Evolutionary conservation across 1,284 basidiomycete species (phyloP), one percentile per base, ranked within the genome.

Genomic region (Moesziomyces antarcticus): DNA sequence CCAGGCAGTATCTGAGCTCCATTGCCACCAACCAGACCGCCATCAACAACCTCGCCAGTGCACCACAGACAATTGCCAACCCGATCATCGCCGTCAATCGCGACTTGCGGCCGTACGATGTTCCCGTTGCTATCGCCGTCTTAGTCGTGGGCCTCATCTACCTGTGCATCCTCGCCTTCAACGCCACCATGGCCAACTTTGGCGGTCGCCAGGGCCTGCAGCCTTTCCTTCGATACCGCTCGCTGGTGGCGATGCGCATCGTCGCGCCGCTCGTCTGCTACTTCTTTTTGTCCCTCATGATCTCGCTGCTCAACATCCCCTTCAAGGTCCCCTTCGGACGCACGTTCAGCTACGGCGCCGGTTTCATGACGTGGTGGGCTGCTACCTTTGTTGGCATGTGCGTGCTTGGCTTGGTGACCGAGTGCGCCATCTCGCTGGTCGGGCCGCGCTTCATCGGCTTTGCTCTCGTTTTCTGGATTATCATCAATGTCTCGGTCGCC

Each of bases 101-200:
- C 56, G 91, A 93, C 77, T 73, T 91, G 1, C 85, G 89, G 35
- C 90, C 91, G 0, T 93, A 91, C 78, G 87, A 89, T 70, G 85
- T 89, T 42, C 88, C 91, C 24, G 92, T 91, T 5, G 91, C 91
- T 0, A 86, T 88, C 11, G 92, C 92, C 0, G 87, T 90, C 46
- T 88, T 89, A 43, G 91, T 90, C 64, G 91, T 93, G 25, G 92
- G 91, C 25, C 85, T 91, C 7, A 90, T 93, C 64, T 93, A 92
- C 85, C 85, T 91, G 46, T 85, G 89, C 55, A 91, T 93, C 64
- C 80, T 86, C 21, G 69, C 85, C 65, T 86, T 81, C 64, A 84
- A 75, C 52, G 37, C 70, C 0, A 78, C 76, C 14, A 74, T 83
- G 77, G 79, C 73, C 21, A 57, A 54, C 54, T 75, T 77, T 16